Evolutionary conservation across 23 red algal species (phyloP).

Genomic region (Pyropia yezoensis): DNA sequence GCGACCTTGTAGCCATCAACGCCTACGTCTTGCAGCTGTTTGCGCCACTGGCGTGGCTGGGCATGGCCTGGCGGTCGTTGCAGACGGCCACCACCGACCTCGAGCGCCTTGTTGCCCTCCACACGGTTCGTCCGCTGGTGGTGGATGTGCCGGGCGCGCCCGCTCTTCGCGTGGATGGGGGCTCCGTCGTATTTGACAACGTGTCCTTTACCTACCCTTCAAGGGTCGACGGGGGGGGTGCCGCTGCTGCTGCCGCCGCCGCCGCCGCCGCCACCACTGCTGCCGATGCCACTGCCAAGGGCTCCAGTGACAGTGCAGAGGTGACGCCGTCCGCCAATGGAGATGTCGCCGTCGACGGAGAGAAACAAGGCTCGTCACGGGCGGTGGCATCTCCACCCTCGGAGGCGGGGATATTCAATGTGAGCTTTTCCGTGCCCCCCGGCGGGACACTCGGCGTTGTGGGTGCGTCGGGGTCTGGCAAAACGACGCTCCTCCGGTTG

Average conservation of each 20-base stretch:
- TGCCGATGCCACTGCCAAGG: too few species aligned
- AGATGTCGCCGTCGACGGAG: too few species aligned
- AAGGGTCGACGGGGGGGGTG: too few species aligned
- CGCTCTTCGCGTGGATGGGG: slow-evolving; percentile 13
- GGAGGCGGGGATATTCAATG: slow-evolving; percentile 38
- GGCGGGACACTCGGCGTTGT: slow-evolving; percentile 79
- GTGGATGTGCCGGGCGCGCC: slow-evolving; percentile 56
- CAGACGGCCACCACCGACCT: slow-evolving; percentile 81
- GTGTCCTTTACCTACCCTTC: slow-evolving; percentile 58
- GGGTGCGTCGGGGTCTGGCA: slow-evolving; percentile 75
- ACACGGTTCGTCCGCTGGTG: slow-evolving; percentile 37
- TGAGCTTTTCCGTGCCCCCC: slow-evolving; percentile 65
- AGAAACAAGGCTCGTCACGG: too few species aligned
- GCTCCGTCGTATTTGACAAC: slow-evolving; percentile 64
- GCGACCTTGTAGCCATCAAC: slow-evolving; percentile 91
- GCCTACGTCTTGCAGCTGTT: slow-evolving; percentile 83
- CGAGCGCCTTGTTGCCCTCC: slow-evolving; percentile 74
- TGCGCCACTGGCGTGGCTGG: slow-evolving; percentile 77
- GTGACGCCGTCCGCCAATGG: too few species aligned
- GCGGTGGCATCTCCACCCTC: neutral
- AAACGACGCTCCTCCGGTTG: slow-evolving; percentile 72
- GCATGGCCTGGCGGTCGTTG: slow-evolving; percentile 61
- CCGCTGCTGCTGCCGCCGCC: too few species aligned
- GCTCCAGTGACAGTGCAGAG: too few species aligned
- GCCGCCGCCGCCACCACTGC: neutral